A percentile compares a stretch with the other conserved stretches of the same genome.
Conservation (phyloP, 441 rosid species). For the Pelargonium citronellum region DNA sequence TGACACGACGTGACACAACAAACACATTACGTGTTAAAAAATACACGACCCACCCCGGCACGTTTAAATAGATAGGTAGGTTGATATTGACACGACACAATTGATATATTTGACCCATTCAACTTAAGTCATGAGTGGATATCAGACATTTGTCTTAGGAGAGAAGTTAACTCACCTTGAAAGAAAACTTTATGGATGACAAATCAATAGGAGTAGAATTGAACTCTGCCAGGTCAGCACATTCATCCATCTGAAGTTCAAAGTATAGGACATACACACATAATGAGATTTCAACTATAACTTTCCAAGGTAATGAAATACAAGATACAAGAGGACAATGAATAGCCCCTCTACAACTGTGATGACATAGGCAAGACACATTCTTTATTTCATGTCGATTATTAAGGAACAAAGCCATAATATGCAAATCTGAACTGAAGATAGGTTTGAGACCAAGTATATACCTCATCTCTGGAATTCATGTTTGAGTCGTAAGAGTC, state of each 20-base stretch:
- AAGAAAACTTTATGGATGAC: conserved; percentile 65
- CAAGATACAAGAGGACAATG: background rate
- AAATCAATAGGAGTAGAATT: conserved; percentile 48
- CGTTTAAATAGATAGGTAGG: no score
- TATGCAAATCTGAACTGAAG: background rate
- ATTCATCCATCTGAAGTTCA: conserved; percentile 51
- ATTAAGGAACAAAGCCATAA: background rate
- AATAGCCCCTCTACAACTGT: background rate
- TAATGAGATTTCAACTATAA: background rate
- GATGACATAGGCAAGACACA: background rate
- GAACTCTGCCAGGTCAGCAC: conserved; percentile 52
- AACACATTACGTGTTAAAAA: no score
- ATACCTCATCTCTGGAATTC: conserved; percentile 57
- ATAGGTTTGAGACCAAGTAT: background rate
- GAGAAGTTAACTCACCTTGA: conserved; percentile 47
- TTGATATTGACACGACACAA: no score
- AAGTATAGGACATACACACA: conserved; percentile 7
- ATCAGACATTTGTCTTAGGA: background rate
- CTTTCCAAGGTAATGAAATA: background rate
- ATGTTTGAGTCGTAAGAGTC: conserved; percentile 30
- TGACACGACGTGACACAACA: no score
- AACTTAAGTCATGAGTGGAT: no score
- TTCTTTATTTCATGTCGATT: background rate
- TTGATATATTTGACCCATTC: no score
- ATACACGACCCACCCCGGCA: no score